These are phyloP conservation scores for Dactylellina parvicollis DNA, from an alignment of 2,329 filamentous ascomycete species.

Conservation along the genomic window DNA sequence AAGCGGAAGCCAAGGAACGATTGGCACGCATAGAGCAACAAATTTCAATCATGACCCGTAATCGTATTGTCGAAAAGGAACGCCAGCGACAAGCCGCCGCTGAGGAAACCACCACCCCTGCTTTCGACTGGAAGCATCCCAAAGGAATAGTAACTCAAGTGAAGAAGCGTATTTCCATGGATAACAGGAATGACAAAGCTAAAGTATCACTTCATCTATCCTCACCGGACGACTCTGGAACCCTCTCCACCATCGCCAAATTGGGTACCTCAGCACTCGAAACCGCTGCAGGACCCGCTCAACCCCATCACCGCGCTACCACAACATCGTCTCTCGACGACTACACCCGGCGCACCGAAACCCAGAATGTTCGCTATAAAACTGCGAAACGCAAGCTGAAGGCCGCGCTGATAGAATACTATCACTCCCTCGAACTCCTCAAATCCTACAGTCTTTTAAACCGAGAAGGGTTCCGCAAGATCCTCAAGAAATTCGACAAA, in stretches of 20 bases:
- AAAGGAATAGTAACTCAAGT: slow-evolving; percentile 58
- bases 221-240: slow-evolving; percentile 50
- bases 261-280: slow-evolving; percentile 33
- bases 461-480: slow-evolving; percentile 91
- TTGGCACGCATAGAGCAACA: slow-evolving; percentile 79
- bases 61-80: slow-evolving; percentile 76
- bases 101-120: slow-evolving; percentile 57
- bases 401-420: slow-evolving; percentile 88
- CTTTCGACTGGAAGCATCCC: slow-evolving; percentile 55
- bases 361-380: slow-evolving; percentile 73
- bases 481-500: slow-evolving; percentile 99
- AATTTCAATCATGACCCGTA: slow-evolving; percentile 90
- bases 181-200: slow-evolving; percentile 7
- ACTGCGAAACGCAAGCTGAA: slow-evolving; percentile 94
- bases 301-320: slow-evolving; percentile 62
- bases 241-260: slow-evolving; percentile 53
- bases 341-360: slow-evolving; percentile 64
- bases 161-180: slow-evolving; percentile 36
- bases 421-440: slow-evolving; percentile 86
- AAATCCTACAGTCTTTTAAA: slow-evolving; percentile 93
- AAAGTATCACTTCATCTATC: slow-evolving; percentile 32
- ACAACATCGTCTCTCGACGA: slow-evolving; percentile 62
- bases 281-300: slow-evolving; percentile 53
- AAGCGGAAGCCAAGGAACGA: slow-evolving; percentile 81
- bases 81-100: slow-evolving; percentile 62